A percentile compares a stretch with the other conserved stretches of the same genome.
Conservation (phyloP, 371 early-diverging fungal species). For the Haplosporangium sp. region DNA sequence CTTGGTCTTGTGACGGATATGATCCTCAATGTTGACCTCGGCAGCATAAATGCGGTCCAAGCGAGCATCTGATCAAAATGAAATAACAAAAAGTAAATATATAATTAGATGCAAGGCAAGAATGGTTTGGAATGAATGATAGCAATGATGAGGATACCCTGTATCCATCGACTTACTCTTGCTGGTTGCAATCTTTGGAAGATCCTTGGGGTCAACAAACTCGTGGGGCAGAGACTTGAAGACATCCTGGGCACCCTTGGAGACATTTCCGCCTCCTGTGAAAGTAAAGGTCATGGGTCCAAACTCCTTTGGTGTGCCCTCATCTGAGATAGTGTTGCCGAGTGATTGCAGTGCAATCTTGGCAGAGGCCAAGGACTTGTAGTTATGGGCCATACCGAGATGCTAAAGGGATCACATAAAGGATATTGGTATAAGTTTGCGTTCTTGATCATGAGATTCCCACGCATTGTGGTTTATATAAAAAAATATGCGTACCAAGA, state of each 20-base stretch:
- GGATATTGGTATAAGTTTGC: neutral
- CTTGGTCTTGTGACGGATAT: slow-evolving; percentile 79
- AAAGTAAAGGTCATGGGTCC: slow-evolving; percentile 93
- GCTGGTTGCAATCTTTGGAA: slow-evolving; percentile 73
- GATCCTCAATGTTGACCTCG: slow-evolving; percentile 83
- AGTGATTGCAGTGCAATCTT: slow-evolving; percentile 77
- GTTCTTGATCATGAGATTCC: no score
- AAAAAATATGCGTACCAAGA: slow-evolving; percentile 70
- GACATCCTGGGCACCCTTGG: slow-evolving; percentile 92
- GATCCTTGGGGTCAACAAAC: slow-evolving; percentile 86
- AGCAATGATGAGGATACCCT: neutral
- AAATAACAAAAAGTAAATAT: neutral
- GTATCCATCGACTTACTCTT: slow-evolving; percentile 61
- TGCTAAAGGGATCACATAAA: slow-evolving; percentile 56
- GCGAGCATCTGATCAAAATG: slow-evolving; percentile 25
- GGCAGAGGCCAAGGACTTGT: slow-evolving; percentile 84
- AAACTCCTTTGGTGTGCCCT: slow-evolving; percentile 89
- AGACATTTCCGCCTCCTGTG: slow-evolving; percentile 96
- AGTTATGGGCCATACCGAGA: slow-evolving; percentile 89
- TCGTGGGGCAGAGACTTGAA: slow-evolving; percentile 94
- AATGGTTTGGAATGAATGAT: neutral
- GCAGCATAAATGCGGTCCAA: slow-evolving; percentile 76
- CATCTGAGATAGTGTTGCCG: slow-evolving; percentile 83
- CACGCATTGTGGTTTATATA: no score
- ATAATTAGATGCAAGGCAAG: neutral